Base-by-base conservation (phyloP, 1,284 basidiomycete genomes). In the Leccinum pallidistipes region DNA sequence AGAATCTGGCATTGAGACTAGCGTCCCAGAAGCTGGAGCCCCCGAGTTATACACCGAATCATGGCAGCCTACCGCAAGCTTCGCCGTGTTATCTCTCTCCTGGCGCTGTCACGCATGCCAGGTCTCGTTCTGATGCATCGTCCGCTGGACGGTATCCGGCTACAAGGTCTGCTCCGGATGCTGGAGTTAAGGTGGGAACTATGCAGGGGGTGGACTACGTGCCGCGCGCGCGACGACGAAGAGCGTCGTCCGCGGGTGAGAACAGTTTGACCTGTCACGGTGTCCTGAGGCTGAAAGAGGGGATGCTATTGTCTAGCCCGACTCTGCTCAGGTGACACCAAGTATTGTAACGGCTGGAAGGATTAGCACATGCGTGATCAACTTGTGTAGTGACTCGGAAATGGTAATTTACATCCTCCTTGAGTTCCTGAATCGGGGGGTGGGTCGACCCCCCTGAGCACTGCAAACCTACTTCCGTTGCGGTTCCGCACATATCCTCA, bases 1-100 rank as follows among this genome's bases (percentile, higher is more conserved):
- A 92, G 77, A 84, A 79, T 60, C 77, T 91, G 51, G 77, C 78
- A 0, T 75, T 82, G 24, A 91, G 85, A 69, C 71, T 89, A 47
- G 74, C 79, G 1, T 83, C 89, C 1, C 84, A 84, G 69, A 86
- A 82, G 69, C 64, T 88, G 62, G 79, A 81, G 63, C 80, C 81
- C 1, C 81, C 83, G 5, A 55, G 40, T 58, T 66, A 64, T 55
- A 58, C 56, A 11, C 53, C 59, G 55, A 64, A 32, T 18, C 58
- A 38, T 9, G 16, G 12, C 34, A 29, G 55, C 14, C 4, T 43
- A 43, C 43, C 59, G 21, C 70, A 32, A 40, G 34, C 34, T 9
- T 55, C 61, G 5, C 52, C 12, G 9, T 40, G 29, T 51, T 43
- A 60, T 50, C 55, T 61, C 38, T 58, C 54, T 55, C 58, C 43